These are phyloP conservation scores for Mucor sp. DNA, from an alignment of 371 early-diverging fungal species.

Conservation along the genomic window DNA sequence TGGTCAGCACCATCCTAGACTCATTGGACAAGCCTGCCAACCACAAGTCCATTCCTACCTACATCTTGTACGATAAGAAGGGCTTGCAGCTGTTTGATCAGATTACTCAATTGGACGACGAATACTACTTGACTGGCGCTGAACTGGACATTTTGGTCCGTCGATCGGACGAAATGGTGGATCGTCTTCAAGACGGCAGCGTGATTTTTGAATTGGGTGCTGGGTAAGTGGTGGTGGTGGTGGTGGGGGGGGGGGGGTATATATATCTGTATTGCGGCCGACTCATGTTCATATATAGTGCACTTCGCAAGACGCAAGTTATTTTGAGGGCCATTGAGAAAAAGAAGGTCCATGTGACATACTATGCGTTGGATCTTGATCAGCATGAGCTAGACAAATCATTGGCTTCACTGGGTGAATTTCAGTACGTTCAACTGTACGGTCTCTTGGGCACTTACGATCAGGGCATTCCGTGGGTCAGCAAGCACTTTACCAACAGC, in stretches of 20 bases:
- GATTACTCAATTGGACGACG: conserved; percentile 77
- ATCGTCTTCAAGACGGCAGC: conserved; percentile 66
- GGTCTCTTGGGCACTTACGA: conserved; percentile 93
- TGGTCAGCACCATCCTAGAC: conserved; percentile 52
- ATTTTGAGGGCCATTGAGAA: conserved; percentile 75
- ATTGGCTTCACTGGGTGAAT: conserved; percentile 47
- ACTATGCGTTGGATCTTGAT: conserved; percentile 93
- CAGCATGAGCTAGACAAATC: conserved; percentile 74
- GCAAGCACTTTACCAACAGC: conserved; percentile 40
- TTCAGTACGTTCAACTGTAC: conserved; percentile 61
- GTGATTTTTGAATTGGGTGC: conserved; percentile 84
- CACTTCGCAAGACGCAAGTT: conserved; percentile 86
- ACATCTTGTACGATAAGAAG: conserved; percentile 81
- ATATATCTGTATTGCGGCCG: too few species aligned
- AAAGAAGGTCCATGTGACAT: conserved; percentile 64
- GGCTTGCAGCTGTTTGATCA: conserved; percentile 88
- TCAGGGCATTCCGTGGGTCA: conserved; percentile 69
- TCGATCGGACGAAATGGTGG: conserved; percentile 65
- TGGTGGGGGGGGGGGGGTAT: too few species aligned
- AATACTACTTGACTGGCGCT: conserved; percentile 86
- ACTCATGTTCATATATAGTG: conserved; percentile 36
- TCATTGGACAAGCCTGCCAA: conserved; percentile 36
- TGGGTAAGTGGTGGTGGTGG: conserved; percentile 78
- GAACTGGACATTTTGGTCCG: conserved; percentile 77
- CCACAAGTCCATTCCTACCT: conserved; percentile 65